Base-by-base conservation (phyloP, 148 eudicot genomes). In the Persicaria maculosa region DNA sequence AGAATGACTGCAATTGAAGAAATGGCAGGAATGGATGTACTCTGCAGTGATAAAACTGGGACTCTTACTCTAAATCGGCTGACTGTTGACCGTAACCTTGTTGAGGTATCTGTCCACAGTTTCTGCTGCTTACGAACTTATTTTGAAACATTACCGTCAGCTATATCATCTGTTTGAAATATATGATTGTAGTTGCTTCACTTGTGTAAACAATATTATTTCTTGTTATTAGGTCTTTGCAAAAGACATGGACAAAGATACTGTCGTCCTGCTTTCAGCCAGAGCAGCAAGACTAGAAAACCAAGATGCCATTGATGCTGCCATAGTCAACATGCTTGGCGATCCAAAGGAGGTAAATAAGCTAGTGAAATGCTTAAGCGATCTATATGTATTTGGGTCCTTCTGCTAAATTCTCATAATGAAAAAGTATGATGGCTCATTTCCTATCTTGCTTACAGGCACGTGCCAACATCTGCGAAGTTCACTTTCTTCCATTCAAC, bases 1-100 rank as follows among this genome's bases (percentile, higher is more conserved):
- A 85, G 95, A 81, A 90, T 90, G 95, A 90, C 90, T 67, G 92
- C 95, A 16, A 90, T 90, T 74, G 95, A 90, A 86, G 95, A 90
- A 78, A 88, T 90, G 95, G 95, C 95, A 19, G 95, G 90, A 57
- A 90, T 90, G 95, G 95, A 90, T 82, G 95, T 90, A n/a, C 83
- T 90, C 46, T 88, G 95, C 79, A 85, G 92, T 83, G 95, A 90
- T 74, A 88, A 90, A 81, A 90, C 95, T 9, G 92, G 92, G 50
- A 90, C 95, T 61, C 82, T 90, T 36, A 90, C 94, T 53, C 77
- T 90, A 68, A 90, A 90, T 76, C 88, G 87, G 71, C 88, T 88
- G 31, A 83, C 90, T 31, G 88, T 90, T 69, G 94, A 90, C 79
- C 83, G 77, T 48, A 90, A 76, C 83, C 91, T 88, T 81, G 75